A percentile compares a stretch with the other conserved stretches of the same genome.
These are phyloP conservation scores for Viridothelium virens DNA, from an alignment of 495 filamentous ascomycete genomes.

Conservation along the genomic window DNA sequence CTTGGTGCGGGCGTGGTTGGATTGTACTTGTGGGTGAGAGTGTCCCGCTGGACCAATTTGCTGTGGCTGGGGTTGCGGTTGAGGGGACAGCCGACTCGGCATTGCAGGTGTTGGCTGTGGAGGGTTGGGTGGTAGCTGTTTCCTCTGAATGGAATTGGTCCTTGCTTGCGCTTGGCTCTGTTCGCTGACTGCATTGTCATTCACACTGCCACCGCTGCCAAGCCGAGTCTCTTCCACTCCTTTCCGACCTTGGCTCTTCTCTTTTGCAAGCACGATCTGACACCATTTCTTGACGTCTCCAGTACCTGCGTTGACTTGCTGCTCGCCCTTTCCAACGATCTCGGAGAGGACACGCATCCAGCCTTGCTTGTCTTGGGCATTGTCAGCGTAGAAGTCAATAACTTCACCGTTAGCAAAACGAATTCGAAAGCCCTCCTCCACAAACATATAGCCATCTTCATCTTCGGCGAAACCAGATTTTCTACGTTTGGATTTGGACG, in stretches of 20 bases:
- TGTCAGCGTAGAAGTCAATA: slow-evolving; percentile 98
- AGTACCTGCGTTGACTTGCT: slow-evolving; percentile 20
- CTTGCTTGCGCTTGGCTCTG: not conserved
- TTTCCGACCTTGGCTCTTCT: slow-evolving; percentile 26
- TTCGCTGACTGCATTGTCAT: not conserved
- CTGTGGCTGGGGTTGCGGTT: slow-evolving; percentile 4
- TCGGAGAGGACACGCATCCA: slow-evolving; percentile 92
- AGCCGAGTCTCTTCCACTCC: not conserved
- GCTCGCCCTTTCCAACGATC: slow-evolving; percentile 61
- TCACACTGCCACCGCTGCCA: not conserved
- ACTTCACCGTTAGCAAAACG: slow-evolving; percentile 95
- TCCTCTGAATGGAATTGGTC: slow-evolving; percentile 5
- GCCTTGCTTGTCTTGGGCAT: slow-evolving; percentile 69
- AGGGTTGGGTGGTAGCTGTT: slow-evolving; percentile 3
- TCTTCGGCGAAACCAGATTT: slow-evolving; percentile 96
- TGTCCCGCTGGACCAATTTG: slow-evolving; percentile 4
- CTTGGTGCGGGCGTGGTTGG: slow-evolving; percentile 14
- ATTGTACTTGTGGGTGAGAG: slow-evolving; percentile 3
- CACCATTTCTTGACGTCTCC: slow-evolving; percentile 53
- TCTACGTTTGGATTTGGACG: slow-evolving; percentile 60
- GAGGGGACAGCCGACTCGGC: not conserved
- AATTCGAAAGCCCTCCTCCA: slow-evolving; percentile 97
- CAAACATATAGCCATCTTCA: slow-evolving; percentile 99
- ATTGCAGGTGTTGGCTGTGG: not conserved
- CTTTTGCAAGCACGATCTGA: slow-evolving; percentile 62